Conservation (phyloP, 192 early-diverging fungal genomes). For the Umbelopsis sp. region DNA sequence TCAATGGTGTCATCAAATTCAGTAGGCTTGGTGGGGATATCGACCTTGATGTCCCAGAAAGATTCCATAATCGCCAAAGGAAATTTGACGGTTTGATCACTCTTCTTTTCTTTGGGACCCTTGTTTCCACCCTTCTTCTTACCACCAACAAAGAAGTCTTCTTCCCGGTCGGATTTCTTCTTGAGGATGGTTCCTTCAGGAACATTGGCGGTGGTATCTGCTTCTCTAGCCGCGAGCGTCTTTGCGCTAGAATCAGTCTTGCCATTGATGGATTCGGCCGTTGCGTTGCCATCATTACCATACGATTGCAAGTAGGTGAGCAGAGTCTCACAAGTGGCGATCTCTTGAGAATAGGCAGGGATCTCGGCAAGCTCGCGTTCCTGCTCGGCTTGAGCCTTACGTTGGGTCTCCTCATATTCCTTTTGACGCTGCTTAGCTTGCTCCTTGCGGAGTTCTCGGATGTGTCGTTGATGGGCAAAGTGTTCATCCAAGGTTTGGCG, state of each 20-base stretch:
- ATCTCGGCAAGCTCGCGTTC: slow-evolving; percentile 86
- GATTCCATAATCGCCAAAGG: slow-evolving; percentile 79
- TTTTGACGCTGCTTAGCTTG: slow-evolving; percentile 69
- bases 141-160: slow-evolving; percentile 77
- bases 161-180: slow-evolving; percentile 76
- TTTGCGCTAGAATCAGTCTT: slow-evolving; percentile 25
- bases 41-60: slow-evolving; percentile 79
- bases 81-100: slow-evolving; percentile 56
- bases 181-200: slow-evolving; percentile 79
- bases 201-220: slow-evolving; percentile 57
- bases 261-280: slow-evolving; percentile 36
- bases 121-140: slow-evolving; percentile 66
- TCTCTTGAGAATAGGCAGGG: slow-evolving; percentile 87
- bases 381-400: slow-evolving; percentile 67
- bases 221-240: slow-evolving; percentile 46
- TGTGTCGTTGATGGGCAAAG: slow-evolving; percentile 69
- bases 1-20: slow-evolving; percentile 73
- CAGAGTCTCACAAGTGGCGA: slow-evolving; percentile 79
- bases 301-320: slow-evolving; percentile 70
- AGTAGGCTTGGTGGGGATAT: slow-evolving; percentile 70
- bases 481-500: slow-evolving; percentile 75
- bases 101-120: slow-evolving; percentile 48
- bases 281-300: slow-evolving; percentile 41
- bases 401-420: slow-evolving; percentile 67
- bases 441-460: slow-evolving; percentile 64